Evolutionary conservation across 1,284 basidiomycete genomes (phyloP).

Genomic region (Cutaneotrichosporon cyanovorans): DNA sequence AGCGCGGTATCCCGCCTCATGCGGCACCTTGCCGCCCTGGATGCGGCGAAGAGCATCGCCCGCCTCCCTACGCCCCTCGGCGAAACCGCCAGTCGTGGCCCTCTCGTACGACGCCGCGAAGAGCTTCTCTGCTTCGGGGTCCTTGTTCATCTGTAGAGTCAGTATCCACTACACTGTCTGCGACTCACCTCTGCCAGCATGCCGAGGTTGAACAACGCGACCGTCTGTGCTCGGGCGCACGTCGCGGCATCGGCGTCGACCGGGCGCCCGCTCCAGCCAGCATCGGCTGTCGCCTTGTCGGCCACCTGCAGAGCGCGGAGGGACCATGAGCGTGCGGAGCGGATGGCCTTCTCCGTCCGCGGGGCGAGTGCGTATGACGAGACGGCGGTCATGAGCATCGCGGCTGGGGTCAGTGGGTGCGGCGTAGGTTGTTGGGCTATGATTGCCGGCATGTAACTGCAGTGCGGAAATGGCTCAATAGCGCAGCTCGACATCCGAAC

Average conservation of each 20-base stretch:
- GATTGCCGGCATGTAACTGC: not conserved
- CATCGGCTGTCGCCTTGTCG: slow-evolving; percentile 27
- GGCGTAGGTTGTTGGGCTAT: not conserved
- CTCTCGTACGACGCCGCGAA: no score
- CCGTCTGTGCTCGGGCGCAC: slow-evolving; percentile 34
- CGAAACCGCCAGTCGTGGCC: not conserved
- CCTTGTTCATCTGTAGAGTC: no score
- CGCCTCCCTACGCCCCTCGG: not conserved
- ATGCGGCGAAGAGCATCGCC: not conserved
- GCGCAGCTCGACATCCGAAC: no score
- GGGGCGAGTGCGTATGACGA: slow-evolving; percentile 40
- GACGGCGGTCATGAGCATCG: slow-evolving; percentile 42
- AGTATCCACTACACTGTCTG: no score
- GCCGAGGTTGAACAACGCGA: slow-evolving; percentile 41
- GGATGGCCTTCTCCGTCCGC: slow-evolving; percentile 28
- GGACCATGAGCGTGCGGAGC: slow-evolving; percentile 39
- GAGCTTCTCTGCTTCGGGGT: no score
- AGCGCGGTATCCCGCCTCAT: not conserved
- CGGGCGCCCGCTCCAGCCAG: slow-evolving; percentile 10
- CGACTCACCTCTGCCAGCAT: slow-evolving; percentile 42
- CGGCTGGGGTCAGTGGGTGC: slow-evolving; percentile 2
- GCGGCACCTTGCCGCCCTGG: not conserved
- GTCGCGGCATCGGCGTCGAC: slow-evolving; percentile 20
- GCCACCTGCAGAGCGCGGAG: slow-evolving; percentile 35
- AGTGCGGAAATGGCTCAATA: no score